phyloP scores from a whole-genome alignment of 768 basidiomycete genomes.

The Inosperma sp. region DNA sequence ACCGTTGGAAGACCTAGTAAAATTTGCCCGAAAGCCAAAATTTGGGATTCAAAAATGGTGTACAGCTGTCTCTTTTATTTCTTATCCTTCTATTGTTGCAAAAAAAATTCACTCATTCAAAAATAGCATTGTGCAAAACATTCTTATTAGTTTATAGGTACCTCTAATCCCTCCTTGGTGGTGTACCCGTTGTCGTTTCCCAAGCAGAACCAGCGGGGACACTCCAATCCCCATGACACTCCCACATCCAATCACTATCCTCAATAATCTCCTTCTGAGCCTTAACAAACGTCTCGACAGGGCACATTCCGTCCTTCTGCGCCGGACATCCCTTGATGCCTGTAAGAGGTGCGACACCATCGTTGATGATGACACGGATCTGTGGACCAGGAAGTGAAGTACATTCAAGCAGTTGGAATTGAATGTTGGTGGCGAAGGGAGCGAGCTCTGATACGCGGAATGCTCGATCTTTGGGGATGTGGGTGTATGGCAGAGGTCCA shows the following conservation, averaged over 20 bases:
- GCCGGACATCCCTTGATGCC: slow-evolving; percentile 69
- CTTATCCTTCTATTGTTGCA: too few species aligned
- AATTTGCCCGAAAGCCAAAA: too few species aligned
- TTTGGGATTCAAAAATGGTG: too few species aligned
- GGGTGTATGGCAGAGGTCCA: slow-evolving; percentile 75
- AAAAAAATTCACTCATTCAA: background rate
- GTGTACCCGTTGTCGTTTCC: slow-evolving; percentile 70
- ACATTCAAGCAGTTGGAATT: slow-evolving; percentile 78
- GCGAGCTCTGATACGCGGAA: slow-evolving; percentile 76
- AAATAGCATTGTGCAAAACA: background rate
- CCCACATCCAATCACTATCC: slow-evolving; percentile 68
- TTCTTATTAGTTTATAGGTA: background rate
- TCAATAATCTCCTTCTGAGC: slow-evolving; percentile 63
- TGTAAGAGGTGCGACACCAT: slow-evolving; percentile 77
- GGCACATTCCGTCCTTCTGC: slow-evolving; percentile 75
- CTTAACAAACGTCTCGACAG: slow-evolving; percentile 63
- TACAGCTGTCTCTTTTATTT: too few species aligned
- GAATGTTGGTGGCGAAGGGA: slow-evolving; percentile 85
- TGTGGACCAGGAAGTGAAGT: slow-evolving; percentile 44
- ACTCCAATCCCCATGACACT: slow-evolving; percentile 73
- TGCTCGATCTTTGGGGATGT: slow-evolving; percentile 58
- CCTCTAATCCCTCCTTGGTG: slow-evolving; percentile 34
- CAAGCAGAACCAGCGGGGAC: slow-evolving; percentile 62
- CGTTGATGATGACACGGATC: slow-evolving; percentile 84
- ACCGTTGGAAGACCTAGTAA: too few species aligned